phyloP scores from a whole-genome alignment of 306 rosid genomes.

The Rosa persica region DNA sequence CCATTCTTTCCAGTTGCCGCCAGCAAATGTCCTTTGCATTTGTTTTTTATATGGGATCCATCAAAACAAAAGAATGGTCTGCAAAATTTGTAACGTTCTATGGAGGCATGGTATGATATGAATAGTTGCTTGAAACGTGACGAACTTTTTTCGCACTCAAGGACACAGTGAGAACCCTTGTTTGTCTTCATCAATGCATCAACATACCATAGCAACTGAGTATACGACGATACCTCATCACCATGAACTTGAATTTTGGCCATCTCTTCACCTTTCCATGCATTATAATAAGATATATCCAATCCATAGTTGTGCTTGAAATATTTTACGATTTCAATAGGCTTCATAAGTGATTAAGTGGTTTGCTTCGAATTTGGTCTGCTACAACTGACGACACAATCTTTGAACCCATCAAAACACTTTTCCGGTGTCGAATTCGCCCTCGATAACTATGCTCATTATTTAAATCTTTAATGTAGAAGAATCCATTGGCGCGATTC shows the following conservation, averaged over 20 bases:
- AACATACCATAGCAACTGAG: not conserved
- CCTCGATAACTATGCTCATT: not conserved
- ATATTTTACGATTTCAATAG: not conserved
- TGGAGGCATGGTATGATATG: not conserved
- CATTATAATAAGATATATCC: not conserved
- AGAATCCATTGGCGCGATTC: not conserved
- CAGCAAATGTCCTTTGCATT: not conserved
- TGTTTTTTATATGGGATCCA: not conserved
- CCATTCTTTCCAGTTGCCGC: not conserved
- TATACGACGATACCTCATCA: not conserved
- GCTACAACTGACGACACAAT: not conserved
- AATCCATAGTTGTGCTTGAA: not conserved
- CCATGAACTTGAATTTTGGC: not conserved
- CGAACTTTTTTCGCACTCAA: not conserved
- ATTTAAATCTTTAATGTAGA: not conserved
- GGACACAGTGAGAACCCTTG: not conserved
- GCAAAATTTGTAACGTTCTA: not conserved
- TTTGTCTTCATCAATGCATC: not conserved
- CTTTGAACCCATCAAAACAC: not conserved
- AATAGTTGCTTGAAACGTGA: not conserved
- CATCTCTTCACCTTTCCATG: not conserved
- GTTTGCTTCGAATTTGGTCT: not conserved
- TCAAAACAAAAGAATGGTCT: not conserved
- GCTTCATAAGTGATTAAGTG: not conserved
- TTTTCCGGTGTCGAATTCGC: not conserved